A percentile compares a stretch with the other conserved stretches of the same genome.
phyloP scores from a whole-genome alignment of 495 filamentous ascomycete species.

The Paragyromitra xinjiangensis region DNA sequence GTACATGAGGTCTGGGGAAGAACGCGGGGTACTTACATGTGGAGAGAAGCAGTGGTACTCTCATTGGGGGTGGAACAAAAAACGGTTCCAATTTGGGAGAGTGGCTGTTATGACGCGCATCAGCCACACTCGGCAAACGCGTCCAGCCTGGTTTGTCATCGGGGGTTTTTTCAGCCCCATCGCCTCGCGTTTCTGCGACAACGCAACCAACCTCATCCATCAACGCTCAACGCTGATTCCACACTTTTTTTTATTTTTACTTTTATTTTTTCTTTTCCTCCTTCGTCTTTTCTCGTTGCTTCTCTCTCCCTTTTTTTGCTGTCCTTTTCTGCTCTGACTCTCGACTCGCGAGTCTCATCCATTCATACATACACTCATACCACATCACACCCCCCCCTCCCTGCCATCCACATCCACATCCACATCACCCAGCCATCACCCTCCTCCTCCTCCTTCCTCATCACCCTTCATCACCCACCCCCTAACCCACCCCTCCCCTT shows the following conservation, averaged over 20 bases:
- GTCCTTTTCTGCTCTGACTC: slow-evolving; percentile 12
- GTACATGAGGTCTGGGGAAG: neutral
- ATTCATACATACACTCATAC: slow-evolving; percentile 2
- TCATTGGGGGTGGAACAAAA: neutral
- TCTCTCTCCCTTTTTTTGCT: slow-evolving; percentile 18
- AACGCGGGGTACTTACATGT: slow-evolving; percentile 23
- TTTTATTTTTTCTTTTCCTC: slow-evolving; percentile 28
- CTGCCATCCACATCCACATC: slow-evolving; percentile 22
- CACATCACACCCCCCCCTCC: neutral
- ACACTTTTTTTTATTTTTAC: neutral
- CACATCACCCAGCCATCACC: slow-evolving; percentile 9
- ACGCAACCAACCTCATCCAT: slow-evolving; percentile 53
- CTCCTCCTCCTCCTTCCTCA: slow-evolving; percentile 1
- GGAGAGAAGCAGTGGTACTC: neutral
- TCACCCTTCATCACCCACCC: slow-evolving; percentile 17
- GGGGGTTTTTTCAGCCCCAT: slow-evolving; percentile 47
- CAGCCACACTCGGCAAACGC: slow-evolving; percentile 25
- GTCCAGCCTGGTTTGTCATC: slow-evolving; percentile 40
- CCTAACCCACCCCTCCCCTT: neutral
- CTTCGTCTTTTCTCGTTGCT: slow-evolving; percentile 31
- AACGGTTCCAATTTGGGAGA: too few relatives aligned
- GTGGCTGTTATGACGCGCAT: neutral
- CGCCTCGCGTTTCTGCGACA: slow-evolving; percentile 55
- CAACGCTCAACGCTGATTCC: slow-evolving; percentile 21
- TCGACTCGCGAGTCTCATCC: slow-evolving; percentile 4